phyloP scores from a whole-genome alignment of 345 rosid genomes.

The Erysimum cheiranthoides region DNA sequence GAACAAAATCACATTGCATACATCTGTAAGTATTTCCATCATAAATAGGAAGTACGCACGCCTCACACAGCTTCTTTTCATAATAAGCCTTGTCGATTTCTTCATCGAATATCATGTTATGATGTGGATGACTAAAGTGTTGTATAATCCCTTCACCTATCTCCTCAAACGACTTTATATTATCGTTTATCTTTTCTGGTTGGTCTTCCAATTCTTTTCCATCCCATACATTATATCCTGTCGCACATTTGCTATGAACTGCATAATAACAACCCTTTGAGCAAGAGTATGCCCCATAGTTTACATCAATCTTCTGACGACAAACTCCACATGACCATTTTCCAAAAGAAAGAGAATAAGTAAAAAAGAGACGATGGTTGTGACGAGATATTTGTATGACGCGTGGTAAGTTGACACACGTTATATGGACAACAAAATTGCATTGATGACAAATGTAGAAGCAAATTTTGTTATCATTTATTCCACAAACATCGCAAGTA shows the following conservation, averaged over 20 bases:
- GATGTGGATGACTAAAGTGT: conserved; percentile 13
- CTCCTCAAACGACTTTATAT: neutral
- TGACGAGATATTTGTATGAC: conserved; percentile 14
- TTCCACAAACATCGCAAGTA: neutral
- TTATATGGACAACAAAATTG: neutral
- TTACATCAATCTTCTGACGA: neutral
- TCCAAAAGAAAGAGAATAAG: neutral
- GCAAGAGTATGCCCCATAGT: conserved; percentile 29
- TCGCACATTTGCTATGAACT: conserved; percentile 28
- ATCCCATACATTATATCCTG: neutral
- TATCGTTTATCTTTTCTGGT: neutral
- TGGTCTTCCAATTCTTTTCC: neutral
- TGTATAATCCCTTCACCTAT: neutral
- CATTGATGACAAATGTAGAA: conserved; percentile 4
- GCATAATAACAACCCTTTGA: conserved; percentile 6
- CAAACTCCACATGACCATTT: conserved; percentile 29
- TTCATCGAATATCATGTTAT: neutral
- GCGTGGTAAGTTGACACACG: conserved; percentile 1
- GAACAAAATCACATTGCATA: neutral
- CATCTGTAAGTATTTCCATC: neutral
- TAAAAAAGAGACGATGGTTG: neutral
- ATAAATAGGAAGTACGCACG: neutral
- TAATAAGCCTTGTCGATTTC: too few relatives aligned
- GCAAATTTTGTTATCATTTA: neutral
- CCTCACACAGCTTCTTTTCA: neutral